Evolutionary conservation across 2,329 filamentous ascomycete species (phyloP).

Genomic region (Paraphoma chrysanthemicola): DNA sequence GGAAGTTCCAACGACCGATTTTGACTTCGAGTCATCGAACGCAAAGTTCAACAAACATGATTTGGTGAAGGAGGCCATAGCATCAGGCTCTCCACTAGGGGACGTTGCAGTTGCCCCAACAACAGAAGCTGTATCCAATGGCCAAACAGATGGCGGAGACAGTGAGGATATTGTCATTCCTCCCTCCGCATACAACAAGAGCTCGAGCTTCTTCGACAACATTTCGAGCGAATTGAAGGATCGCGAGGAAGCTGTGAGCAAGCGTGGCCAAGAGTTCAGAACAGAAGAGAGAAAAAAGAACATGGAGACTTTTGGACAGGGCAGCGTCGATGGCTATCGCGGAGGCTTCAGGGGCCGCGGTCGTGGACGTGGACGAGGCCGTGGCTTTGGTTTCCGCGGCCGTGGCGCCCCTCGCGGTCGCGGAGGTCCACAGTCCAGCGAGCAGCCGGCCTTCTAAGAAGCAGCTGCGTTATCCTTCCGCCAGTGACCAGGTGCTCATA

Average conservation of each 20-base stretch:
- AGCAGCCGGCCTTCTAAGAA: conserved; percentile 28
- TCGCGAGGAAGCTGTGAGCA: conserved; percentile 72
- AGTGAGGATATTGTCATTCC: conserved; percentile 57
- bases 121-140: conserved; percentile 48
- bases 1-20: conserved; percentile 89
- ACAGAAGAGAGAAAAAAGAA: conserved; percentile 94
- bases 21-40: conserved; percentile 86
- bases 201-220: conserved; percentile 94
- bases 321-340: conserved; percentile 85
- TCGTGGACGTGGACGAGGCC: conserved; percentile 71
- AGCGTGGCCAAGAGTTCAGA: conserved; percentile 82
- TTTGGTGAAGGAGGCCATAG: conserved; percentile 86
- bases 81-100: conserved; percentile 72
- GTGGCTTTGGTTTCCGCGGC: conserved; percentile 54
- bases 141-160: conserved; percentile 43
- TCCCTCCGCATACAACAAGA: conserved; percentile 78
- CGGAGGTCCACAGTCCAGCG: conserved; percentile 33
- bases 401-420: conserved; percentile 48
- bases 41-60: conserved; percentile 91
- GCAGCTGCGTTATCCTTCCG: neutral
- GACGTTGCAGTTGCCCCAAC: conserved; percentile 48
- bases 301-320: conserved; percentile 96
- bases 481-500: no score
- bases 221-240: conserved; percentile 95
- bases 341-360: conserved; percentile 81